Percentiles rank a stretch among this genome's conserved stretches.
Evolutionary conservation across 2,329 filamentous ascomycete genomes (phyloP).

Genomic region (Graphium sp.): DNA sequence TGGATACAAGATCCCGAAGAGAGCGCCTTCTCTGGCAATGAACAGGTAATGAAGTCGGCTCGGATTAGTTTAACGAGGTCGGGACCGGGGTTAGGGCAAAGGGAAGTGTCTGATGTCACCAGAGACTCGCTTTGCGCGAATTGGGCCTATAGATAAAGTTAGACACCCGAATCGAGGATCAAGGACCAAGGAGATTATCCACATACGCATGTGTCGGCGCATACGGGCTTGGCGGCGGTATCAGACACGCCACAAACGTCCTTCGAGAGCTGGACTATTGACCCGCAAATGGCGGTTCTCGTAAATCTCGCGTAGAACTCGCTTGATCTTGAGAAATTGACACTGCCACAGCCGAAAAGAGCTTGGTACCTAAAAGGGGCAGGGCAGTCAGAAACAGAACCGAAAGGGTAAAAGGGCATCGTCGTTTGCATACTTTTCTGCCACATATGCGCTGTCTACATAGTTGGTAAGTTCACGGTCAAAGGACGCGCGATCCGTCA

Average conservation of each 20-base stretch:
- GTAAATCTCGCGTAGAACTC: constrained; percentile 87
- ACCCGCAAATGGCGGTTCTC: constrained; percentile 81
- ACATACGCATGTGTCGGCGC: constrained; percentile 73
- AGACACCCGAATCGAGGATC: neutral
- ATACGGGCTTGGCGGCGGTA: constrained; percentile 56
- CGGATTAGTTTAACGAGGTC: constrained; percentile 64
- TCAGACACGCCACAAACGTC: constrained; percentile 46
- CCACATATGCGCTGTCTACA: constrained; percentile 57
- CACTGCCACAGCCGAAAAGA: constrained; percentile 61
- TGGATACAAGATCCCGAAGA: constrained; percentile 56
- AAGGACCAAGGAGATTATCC: constrained; percentile 1
- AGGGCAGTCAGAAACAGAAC: neutral
- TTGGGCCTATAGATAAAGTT: constrained; percentile 38
- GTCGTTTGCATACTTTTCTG: constrained; percentile 47
- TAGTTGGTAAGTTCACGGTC: constrained; percentile 60
- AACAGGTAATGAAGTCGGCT: constrained; percentile 83
- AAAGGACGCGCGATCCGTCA: constrained; percentile 61
- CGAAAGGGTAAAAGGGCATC: neutral
- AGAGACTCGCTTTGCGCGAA: constrained; percentile 80
- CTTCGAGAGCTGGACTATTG: constrained; percentile 81
- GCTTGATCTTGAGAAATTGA: constrained; percentile 64
- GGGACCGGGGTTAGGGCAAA: constrained; percentile 51
- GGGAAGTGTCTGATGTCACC: constrained; percentile 53
- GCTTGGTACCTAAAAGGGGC: constrained; percentile 50
- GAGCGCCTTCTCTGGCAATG: constrained; percentile 65